Evolutionary conservation across 2,329 filamentous ascomycete species (phyloP).

Genomic region (Aspergillus thermomutatus): DNA sequence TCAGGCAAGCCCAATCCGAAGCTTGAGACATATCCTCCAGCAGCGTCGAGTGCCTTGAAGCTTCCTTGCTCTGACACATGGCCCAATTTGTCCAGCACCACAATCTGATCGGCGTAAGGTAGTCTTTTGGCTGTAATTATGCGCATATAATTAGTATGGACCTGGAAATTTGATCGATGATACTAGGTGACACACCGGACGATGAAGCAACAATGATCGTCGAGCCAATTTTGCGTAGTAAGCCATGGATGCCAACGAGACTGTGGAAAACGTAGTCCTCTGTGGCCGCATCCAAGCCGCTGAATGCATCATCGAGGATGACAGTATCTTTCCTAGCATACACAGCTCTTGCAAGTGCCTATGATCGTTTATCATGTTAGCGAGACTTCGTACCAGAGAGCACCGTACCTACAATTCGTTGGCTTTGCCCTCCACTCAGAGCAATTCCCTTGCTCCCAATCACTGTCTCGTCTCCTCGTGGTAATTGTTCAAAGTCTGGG

Average conservation of each 20-base stretch:
- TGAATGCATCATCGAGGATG: slow-evolving; percentile 52
- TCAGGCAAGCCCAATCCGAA: slow-evolving; percentile 34
- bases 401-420: slow-evolving; percentile 42
- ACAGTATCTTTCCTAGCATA: slow-evolving; percentile 49
- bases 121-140: slow-evolving; percentile 34
- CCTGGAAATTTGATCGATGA: background rate
- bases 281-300: slow-evolving; percentile 49
- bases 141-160: background rate
- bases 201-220: slow-evolving; percentile 42
- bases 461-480: slow-evolving; percentile 43
- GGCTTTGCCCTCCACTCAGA: slow-evolving; percentile 53
- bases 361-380: background rate
- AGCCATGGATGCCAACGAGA: slow-evolving; percentile 45
- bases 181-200: slow-evolving; percentile 20
- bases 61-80: slow-evolving; percentile 41
- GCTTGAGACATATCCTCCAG: slow-evolving; percentile 40
- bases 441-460: slow-evolving; percentile 52
- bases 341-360: slow-evolving; percentile 51
- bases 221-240: slow-evolving; percentile 40
- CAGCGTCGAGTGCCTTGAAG: slow-evolving; percentile 34
- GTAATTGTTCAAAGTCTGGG: slow-evolving; percentile 40
- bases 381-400: background rate
- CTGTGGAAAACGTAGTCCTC: slow-evolving; percentile 48
- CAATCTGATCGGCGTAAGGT: slow-evolving; percentile 42
- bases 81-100: slow-evolving; percentile 38